Conservation (phyloP, 129 eudicot species). For the Artemisia argyi region DNA sequence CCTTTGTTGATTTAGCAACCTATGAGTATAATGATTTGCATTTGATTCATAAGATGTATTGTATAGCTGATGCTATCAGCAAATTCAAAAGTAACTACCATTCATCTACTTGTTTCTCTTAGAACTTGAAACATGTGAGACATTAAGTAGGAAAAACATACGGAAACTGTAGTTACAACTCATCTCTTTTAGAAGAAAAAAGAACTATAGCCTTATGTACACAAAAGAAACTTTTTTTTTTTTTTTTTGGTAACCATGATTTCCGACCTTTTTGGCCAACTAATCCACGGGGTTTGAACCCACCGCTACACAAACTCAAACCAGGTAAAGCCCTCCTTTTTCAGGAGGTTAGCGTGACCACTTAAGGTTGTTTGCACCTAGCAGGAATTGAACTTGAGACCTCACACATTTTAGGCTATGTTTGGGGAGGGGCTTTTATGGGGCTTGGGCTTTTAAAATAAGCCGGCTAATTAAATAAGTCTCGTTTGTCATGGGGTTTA, state of each 20-base stretch:
- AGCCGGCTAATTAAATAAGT: no score
- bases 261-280: no score
- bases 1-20: neutral
- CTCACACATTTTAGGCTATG: no score
- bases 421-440: no score
- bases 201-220: constrained; percentile 28
- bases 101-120: constrained; percentile 12
- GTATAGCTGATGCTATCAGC: constrained; percentile 5
- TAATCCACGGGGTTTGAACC: no score
- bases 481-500: no score
- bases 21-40: constrained; percentile 3
- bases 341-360: no score
- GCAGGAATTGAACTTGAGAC: no score
- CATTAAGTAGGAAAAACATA: neutral
- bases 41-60: neutral
- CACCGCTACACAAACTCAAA: no score
- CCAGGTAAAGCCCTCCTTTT: no score
- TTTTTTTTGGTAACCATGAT: constrained; percentile 22
- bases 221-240: constrained; percentile 18
- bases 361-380: no score
- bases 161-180: neutral
- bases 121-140: constrained; percentile 4
- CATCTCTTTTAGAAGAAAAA: neutral
- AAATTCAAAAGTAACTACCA: neutral
- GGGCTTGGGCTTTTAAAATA: no score